A percentile compares a stretch with the other conserved stretches of the same genome.
Evolutionary conservation across 768 basidiomycete genomes (phyloP).

Genomic region (Hemileccinum rubropunctum): DNA sequence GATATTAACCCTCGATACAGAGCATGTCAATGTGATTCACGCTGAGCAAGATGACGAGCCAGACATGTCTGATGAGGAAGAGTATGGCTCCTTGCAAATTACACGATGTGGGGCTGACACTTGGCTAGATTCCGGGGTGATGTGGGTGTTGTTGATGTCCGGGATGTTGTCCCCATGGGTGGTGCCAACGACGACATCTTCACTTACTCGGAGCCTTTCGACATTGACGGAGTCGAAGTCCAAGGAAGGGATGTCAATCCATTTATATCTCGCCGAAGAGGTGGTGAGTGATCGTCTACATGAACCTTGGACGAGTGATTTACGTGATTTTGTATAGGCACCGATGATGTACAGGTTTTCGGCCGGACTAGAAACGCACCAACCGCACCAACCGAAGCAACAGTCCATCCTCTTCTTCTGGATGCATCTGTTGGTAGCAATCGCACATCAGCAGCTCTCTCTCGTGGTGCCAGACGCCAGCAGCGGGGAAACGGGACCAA

Average conservation of each 20-base stretch:
- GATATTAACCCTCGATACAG: conserved; percentile 22
- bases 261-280: conserved; percentile 55
- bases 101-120: conserved; percentile 13
- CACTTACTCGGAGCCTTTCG: conserved; percentile 52
- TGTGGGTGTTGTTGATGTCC: conserved; percentile 37
- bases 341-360: conserved; percentile 61
- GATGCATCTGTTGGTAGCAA: conserved; percentile 51
- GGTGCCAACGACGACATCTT: conserved; percentile 47
- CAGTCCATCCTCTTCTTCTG: conserved; percentile 78
- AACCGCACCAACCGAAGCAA: conserved; percentile 60
- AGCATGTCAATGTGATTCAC: conserved; percentile 58
- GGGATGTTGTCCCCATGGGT: conserved; percentile 29
- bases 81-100: conserved; percentile 37
- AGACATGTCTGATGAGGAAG: conserved; percentile 68
- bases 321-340: conserved; percentile 28
- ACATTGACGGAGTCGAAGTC: conserved; percentile 43
- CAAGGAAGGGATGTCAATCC: conserved; percentile 39
- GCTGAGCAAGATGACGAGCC: conserved; percentile 61
- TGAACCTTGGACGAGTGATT: not conserved
- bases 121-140: conserved; percentile 39
- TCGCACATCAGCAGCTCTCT: conserved; percentile 43
- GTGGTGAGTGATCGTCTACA: conserved; percentile 19
- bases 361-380: conserved; percentile 55
- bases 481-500: conserved; percentile 52
- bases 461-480: conserved; percentile 51